These are phyloP conservation scores for Picea glauca DNA, from an alignment of 75 land plant genomes.

Conservation along the genomic window DNA sequence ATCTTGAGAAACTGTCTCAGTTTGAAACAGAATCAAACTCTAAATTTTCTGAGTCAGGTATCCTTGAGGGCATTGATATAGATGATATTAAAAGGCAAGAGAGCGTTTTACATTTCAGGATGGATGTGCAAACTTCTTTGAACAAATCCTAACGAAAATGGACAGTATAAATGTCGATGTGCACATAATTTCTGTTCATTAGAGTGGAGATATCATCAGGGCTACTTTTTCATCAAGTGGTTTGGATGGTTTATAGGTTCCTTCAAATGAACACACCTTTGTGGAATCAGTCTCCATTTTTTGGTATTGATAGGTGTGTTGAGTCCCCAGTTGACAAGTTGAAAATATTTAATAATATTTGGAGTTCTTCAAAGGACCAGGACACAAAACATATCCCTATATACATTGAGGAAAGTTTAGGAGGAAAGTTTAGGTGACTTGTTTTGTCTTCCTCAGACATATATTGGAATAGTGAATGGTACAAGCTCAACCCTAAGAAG, in stretches of 20 bases:
- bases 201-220: constrained; percentile 82
- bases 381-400: constrained; percentile 36
- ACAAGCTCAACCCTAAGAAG: constrained; percentile 55
- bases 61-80: constrained; percentile 62
- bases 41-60: constrained; percentile 59
- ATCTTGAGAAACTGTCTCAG: constrained; percentile 61
- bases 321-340: constrained; percentile 89
- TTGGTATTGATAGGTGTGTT: constrained; percentile 48
- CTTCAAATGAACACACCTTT: constrained; percentile 72
- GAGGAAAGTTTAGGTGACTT: constrained; percentile 92
- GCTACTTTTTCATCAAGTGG: constrained; percentile 55
- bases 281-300: constrained; percentile 47
- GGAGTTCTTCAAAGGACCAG: neutral
- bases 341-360: constrained; percentile 32
- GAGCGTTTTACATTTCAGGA: constrained; percentile 62
- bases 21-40: constrained; percentile 76
- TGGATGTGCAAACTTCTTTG: constrained; percentile 70
- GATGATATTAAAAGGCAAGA: constrained; percentile 72
- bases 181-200: constrained; percentile 79
- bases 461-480: constrained; percentile 85
- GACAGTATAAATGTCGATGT: constrained; percentile 33
- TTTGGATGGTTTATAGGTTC: constrained; percentile 27
- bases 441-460: constrained; percentile 81
- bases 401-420: constrained; percentile 87
- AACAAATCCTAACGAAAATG: constrained; percentile 29